Evolutionary conservation across 192 early-diverging fungal species (phyloP), one percentile per base, ranked within the genome.

Genomic region (Haplosporangium gracile): DNA sequence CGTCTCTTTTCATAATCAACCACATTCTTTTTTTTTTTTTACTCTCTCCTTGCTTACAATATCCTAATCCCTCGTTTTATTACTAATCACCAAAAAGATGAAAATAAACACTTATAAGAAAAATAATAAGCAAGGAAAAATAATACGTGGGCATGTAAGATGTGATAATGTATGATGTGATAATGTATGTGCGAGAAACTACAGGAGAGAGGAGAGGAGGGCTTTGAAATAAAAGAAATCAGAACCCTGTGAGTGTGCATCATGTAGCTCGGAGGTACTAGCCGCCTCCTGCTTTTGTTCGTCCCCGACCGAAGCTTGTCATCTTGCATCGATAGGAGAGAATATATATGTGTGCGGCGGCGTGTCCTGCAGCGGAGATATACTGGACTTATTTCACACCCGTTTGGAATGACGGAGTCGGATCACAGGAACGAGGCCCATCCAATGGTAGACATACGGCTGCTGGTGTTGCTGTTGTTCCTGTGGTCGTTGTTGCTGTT

Each of bases 371-470:
- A 51, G 49, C 49, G 49, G 49, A 51, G 49, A 51, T 20, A 51
- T 20, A 18, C 5, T 51, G 49, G 20, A 22, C 49, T 51, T 51
- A 20, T 51, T 22, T 51, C 4, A 65, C n/a, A 65, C 60, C 13
- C 11, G 29, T 10, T 65, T 65, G 9, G 29, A 29, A 29, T 32
- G 60, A 65, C 60, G 60, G 42, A 82, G 69, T 38, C 75, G 74
- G 70, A 82, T 71, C 18, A 77, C 49, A n/a, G 81, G 81, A 29
- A 82, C n/a, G 24, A 29, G 36, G 5, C 81, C 81, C 29, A 43
- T 63, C 51, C 51, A 76, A 24, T 55, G 72, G 20, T 57, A 55
- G 9, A 82, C 53, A 72, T 57, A 76, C 8, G 81, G 81, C n/a
- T 70, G 53, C 15, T 70, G 75, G 20, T 34, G 45, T 32, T 70